Evolutionary conservation across 257 asterid genomes (phyloP), one percentile per base, ranked within the genome.

Genomic region (Capsicum baccatum): DNA sequence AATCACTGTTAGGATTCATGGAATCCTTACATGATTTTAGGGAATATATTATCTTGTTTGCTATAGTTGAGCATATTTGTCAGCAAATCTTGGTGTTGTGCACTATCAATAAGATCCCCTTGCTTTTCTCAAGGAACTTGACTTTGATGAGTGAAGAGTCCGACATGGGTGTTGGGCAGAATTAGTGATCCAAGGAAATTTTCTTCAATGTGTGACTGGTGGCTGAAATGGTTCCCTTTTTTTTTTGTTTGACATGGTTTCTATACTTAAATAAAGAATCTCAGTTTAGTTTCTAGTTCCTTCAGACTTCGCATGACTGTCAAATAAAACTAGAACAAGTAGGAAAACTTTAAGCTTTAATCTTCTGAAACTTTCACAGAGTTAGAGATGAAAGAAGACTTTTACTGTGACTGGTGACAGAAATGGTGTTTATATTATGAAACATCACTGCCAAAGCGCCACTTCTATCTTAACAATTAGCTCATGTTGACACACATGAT

Each of bases 321-420:
- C 60, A 50, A 21, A 63, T 76, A 76, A 76, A 76, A 76, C 14
- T 52, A 76, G 62, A 76, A 76, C 21, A 52, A 21, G 62, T 13
- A 70, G 79, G 37, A 70, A 70, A 71, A 76, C 9, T 21, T 52
- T 63, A 52, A 47, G 3, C 42, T 76, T 76, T 52, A 52, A 76
- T 55, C 81, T 21, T 74, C 63, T 26, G 63, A 76, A 26, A 14
- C 55, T 70, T 44, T 47, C n/a, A n/a, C n/a, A n/a, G n/a, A n/a
- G n/a, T n/a, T n/a, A n/a, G n/a, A n/a, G n/a, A n/a, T n/a, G n/a
- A n/a, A n/a, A n/a, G 79, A 76, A 63, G 79, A 71, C 81, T 14
- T 76, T 76, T 35, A 76, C 59, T 76, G 63, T 76, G 62, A 76
- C 63, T 52, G 63, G 63, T 50, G 47, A 76, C 39, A 52, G 62